Percentiles rank a stretch among this genome's conserved stretches.
phyloP scores from a whole-genome alignment of 305 asterid species.

The Stenogyne calaminthoides region DNA sequence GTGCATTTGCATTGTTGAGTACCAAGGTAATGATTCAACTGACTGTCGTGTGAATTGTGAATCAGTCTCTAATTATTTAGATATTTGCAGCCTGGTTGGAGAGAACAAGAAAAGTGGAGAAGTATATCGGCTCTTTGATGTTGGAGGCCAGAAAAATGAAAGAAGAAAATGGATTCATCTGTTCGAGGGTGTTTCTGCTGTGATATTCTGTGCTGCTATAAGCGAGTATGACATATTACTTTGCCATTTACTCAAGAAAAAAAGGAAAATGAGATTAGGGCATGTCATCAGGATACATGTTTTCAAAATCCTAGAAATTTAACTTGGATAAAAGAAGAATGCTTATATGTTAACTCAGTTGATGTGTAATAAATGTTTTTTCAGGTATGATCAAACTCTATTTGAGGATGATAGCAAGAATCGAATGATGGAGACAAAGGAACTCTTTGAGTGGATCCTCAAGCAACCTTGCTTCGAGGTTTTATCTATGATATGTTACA shows the following conservation, averaged over 20 bases:
- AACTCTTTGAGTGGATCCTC: constrained; percentile 96
- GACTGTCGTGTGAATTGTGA: constrained; percentile 25
- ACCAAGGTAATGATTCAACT: constrained; percentile 1
- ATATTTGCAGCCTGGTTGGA: constrained; percentile 92
- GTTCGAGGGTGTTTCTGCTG: constrained; percentile 98
- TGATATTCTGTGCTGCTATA: constrained; percentile 96
- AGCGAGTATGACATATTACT: constrained; percentile 76
- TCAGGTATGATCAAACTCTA: constrained; percentile 93
- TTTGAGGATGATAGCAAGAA: constrained; percentile 95
- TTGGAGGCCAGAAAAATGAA: constrained; percentile 99
- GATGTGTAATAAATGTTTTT: constrained; percentile 25
- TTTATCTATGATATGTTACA: constrained; percentile 30
- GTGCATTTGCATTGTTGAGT: constrained; percentile 25
- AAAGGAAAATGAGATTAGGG: background rate
- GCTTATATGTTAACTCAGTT: constrained; percentile 11
- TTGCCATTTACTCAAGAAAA: constrained; percentile 2
- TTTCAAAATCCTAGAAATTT: background rate
- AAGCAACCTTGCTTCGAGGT: constrained; percentile 99
- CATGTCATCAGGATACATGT: background rate
- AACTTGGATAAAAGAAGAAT: constrained; percentile 8
- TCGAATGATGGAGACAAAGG: constrained; percentile 95
- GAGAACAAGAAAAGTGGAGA: constrained; percentile 97
- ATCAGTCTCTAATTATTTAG: constrained; percentile 25
- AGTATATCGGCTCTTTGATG: constrained; percentile 92
- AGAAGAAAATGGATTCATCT: constrained; percentile 99